Percentiles rank a stretch among this genome's conserved stretches.
phyloP scores from a whole-genome alignment of 2,329 filamentous ascomycete species.

The Calonectria montana region DNA sequence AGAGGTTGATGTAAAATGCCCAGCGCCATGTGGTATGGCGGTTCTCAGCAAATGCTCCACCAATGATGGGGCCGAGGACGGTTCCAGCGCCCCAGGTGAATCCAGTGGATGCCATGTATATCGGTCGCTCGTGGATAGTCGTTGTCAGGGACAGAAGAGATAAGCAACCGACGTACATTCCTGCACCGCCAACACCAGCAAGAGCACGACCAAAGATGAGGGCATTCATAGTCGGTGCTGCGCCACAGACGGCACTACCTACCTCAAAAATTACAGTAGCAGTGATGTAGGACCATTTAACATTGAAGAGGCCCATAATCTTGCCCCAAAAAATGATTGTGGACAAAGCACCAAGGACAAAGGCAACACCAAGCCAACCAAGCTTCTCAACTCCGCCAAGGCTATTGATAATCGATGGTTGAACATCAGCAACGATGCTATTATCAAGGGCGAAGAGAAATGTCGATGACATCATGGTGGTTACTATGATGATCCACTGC shows the following conservation, averaged over 20 bases:
- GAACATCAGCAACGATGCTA: not conserved
- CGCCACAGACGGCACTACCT: conserved; percentile 51
- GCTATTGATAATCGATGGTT: not conserved
- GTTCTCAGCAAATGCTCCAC: conserved; percentile 55
- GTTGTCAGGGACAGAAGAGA: conserved; percentile 7
- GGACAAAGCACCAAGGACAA: not conserved
- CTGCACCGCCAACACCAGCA: conserved; percentile 53
- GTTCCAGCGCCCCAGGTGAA: conserved; percentile 53
- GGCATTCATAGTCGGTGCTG: conserved; percentile 52
- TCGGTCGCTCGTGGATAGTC: conserved; percentile 12
- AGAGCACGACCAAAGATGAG: conserved; percentile 58
- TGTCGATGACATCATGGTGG: not conserved
- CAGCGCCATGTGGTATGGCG: conserved; percentile 49
- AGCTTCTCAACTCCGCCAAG: not conserved
- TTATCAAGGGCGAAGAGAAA: not conserved
- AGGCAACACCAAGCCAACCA: conserved; percentile 1
- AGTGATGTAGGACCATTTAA: not conserved
- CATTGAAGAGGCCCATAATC: not conserved
- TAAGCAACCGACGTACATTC: conserved; percentile 39
- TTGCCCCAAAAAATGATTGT: not conserved
- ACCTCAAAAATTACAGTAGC: conserved; percentile 36
- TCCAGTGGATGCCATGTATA: conserved; percentile 12
- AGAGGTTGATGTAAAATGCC: conserved; percentile 65
- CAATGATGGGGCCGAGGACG: conserved; percentile 56
- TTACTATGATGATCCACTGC: not conserved